These are phyloP conservation scores for Polyporus arcularius DNA, from an alignment of 768 basidiomycete genomes.

Conservation along the genomic window DNA sequence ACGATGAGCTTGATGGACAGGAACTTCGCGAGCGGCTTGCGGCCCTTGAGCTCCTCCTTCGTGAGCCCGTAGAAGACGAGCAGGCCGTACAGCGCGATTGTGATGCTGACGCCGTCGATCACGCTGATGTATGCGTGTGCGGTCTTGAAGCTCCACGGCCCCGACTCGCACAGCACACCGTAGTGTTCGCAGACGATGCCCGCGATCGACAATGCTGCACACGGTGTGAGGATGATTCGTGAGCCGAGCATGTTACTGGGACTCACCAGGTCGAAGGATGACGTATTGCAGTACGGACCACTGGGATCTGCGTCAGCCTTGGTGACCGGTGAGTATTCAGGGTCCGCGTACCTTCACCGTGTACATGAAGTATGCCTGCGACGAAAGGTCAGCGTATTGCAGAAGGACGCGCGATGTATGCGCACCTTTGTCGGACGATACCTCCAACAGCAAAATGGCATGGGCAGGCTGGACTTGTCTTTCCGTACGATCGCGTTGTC, in stretches of 20 bases:
- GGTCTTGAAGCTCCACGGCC: slow-evolving; percentile 57
- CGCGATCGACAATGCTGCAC: slow-evolving; percentile 60
- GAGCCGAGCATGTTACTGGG: not conserved
- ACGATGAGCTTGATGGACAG: slow-evolving; percentile 84
- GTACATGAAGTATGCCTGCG: slow-evolving; percentile 85
- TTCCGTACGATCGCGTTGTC: slow-evolving; percentile 74
- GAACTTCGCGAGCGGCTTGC: slow-evolving; percentile 83
- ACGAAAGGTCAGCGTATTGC: slow-evolving; percentile 2
- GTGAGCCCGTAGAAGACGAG: slow-evolving; percentile 82
- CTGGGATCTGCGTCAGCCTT: slow-evolving; percentile 34
- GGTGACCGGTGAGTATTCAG: not conserved
- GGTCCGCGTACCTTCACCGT: slow-evolving; percentile 67
- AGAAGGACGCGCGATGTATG: not conserved
- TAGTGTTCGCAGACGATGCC: slow-evolving; percentile 77
- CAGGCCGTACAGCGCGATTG: slow-evolving; percentile 86
- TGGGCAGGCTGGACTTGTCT: slow-evolving; percentile 71
- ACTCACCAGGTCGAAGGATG: slow-evolving; percentile 60
- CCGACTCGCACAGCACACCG: slow-evolving; percentile 68
- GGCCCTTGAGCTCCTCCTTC: slow-evolving; percentile 74
- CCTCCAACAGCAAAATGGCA: slow-evolving; percentile 81
- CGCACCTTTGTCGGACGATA: slow-evolving; percentile 78
- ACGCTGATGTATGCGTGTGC: slow-evolving; percentile 72
- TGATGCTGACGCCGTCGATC: slow-evolving; percentile 82
- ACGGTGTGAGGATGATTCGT: not conserved
- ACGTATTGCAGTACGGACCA: slow-evolving; percentile 92